Evolutionary conservation across 176 grass and related monocot species (phyloP), one percentile per base, ranked within the genome.

Genomic region (Chrysopogon serrulatus): DNA sequence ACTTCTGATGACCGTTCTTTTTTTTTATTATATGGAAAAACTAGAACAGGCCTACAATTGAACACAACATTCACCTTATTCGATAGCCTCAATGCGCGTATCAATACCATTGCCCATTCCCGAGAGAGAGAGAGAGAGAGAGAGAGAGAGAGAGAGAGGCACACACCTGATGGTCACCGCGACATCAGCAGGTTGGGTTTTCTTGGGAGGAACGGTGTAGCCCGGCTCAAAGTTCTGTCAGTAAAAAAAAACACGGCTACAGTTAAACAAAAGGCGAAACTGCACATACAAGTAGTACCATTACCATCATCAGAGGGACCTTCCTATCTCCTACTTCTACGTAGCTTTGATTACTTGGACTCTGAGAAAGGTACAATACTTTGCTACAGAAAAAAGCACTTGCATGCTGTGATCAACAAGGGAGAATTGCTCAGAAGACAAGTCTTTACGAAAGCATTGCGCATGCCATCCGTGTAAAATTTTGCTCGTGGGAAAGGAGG

Each of bases 121-220:
- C 27, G 6, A 63, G 40, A 4, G 51, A 3, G 73, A 19, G 14
- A 41, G n/a, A n/a, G n/a, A n/a, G n/a, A n/a, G 10, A 16, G 4
- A 67, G 54, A 54, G 18, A 79, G 30, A 62, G 10, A 39, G 43
- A 60, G 37, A 76, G 33, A 35, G n/a, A 34, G 24, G 4, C 62
- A n/a, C n/a, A n/a, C 74, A 96, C 94, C 91, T 97, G 71, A 97
- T 93, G 32, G 89, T 93, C 19, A 91, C 94, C 5, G 80, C 88
- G 42, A 91, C 83, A 74, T 93, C 77, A 34, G 69, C 84, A 86
- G 48, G 78, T 13, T 87, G 81, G 7, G 78, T 27, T 31, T 90
- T 97, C 91, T 90, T 91, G 78, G 89, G 86, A 87, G 89, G 84
- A 64, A 83, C 57, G 53, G 73, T 88, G 84, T 97, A 97, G 33